Evolutionary conservation across 352 stramenopile species (phyloP).

Genomic region (Halophytophthora polymorphica): DNA sequence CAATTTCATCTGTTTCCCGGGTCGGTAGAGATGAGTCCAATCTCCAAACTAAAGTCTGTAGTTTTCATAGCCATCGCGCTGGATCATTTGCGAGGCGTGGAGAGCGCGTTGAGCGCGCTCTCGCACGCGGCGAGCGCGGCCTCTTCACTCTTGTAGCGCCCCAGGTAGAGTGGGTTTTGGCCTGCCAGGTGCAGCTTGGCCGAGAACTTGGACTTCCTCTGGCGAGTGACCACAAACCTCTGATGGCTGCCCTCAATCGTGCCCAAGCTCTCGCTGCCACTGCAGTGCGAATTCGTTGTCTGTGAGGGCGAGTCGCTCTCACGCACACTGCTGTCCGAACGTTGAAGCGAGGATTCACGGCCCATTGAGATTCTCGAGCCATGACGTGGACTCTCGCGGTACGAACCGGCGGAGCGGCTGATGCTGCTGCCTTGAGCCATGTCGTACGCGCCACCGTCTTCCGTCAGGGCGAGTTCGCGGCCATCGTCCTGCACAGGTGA

Average conservation of each 20-base stretch:
- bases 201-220: conserved; percentile 59
- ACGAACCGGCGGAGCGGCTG: conserved; percentile 10
- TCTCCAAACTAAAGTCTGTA: too few species aligned
- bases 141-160: conserved; percentile 61
- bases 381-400: conserved; percentile 5
- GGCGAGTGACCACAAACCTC: conserved; percentile 47
- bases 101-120: conserved; percentile 48
- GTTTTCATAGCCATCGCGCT: neutral
- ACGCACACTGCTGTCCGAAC: conserved; percentile 13
- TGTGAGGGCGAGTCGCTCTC: conserved; percentile 17
- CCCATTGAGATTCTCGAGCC: conserved; percentile 9
- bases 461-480: conserved; percentile 2
- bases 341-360: conserved; percentile 11
- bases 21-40: too few species aligned
- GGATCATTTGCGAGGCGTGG: conserved; percentile 50
- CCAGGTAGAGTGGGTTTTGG: conserved; percentile 68
- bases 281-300: conserved; percentile 16
- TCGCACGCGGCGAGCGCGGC: conserved; percentile 60
- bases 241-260: conserved; percentile 15
- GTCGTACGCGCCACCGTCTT: conserved; percentile 9
- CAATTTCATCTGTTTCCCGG: too few species aligned
- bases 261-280: conserved; percentile 14
- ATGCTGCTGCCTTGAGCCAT: conserved; percentile 15
- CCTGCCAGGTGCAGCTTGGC: conserved; percentile 56
- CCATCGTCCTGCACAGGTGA: conserved; percentile 36